phyloP scores from a whole-genome alignment of 768 basidiomycete species.

The Hortiboletus campestris region DNA sequence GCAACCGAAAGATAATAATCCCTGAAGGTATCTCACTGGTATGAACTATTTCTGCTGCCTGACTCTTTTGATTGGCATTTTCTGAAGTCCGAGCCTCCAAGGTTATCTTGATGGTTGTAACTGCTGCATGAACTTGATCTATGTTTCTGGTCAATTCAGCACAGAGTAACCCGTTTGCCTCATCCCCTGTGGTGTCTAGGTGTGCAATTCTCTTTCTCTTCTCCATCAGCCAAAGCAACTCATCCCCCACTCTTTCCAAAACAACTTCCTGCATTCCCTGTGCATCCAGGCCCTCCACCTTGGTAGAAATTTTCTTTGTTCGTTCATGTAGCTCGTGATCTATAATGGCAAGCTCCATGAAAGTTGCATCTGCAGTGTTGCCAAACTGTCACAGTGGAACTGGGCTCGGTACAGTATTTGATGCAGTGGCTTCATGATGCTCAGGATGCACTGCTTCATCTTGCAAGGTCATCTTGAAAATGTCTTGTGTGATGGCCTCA shows the following conservation, averaged over 20 bases:
- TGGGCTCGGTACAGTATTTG: too few species aligned
- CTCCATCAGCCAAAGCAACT: background rate
- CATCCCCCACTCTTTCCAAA: background rate
- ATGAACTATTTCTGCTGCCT: background rate
- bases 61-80: background rate
- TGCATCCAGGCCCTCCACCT: background rate
- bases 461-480: too few species aligned
- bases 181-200: background rate
- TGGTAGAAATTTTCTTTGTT: background rate
- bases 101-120: background rate
- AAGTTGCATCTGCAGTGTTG: too few species aligned
- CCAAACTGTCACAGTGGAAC: too few species aligned
- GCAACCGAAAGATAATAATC: background rate
- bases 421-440: too few species aligned
- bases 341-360: background rate
- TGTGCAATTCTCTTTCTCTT: background rate
- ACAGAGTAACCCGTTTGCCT: background rate
- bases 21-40: background rate
- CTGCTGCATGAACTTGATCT: background rate
- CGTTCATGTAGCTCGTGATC: background rate
- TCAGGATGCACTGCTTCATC: too few species aligned
- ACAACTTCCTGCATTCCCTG: background rate
- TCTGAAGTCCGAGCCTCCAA: background rate
- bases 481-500: too few species aligned
- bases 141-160: background rate